Conservation (phyloP, 2,329 filamentous ascomycete genomes). For the Colletotrichum sp. region DNA sequence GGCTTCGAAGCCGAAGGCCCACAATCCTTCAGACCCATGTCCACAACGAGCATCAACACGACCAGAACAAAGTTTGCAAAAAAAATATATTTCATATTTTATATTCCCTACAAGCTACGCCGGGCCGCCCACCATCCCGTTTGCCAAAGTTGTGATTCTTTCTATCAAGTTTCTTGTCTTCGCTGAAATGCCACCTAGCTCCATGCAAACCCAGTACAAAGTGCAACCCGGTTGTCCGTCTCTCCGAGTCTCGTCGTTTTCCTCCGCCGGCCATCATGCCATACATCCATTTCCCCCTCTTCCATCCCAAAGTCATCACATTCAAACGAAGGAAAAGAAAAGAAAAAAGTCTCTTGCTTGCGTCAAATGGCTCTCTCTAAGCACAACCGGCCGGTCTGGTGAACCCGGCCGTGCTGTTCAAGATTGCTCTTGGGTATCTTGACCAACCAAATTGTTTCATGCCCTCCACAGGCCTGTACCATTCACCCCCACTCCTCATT, state of each 20-base stretch:
- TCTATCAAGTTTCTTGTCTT: neutral
- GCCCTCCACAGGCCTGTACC: neutral
- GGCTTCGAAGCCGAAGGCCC: neutral
- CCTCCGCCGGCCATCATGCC: neutral
- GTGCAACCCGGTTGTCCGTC: neutral
- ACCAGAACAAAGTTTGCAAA: neutral
- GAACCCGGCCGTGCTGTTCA: slow-evolving; percentile 13
- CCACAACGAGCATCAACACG: neutral
- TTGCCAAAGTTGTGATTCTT: neutral
- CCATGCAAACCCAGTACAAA: neutral
- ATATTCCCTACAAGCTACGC: neutral
- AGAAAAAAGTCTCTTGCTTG: slow-evolving; percentile 6
- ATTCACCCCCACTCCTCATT: neutral
- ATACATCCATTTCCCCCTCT: neutral
- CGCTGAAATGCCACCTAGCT: neutral
- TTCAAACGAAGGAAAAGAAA: neutral
- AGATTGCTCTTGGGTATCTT: slow-evolving; percentile 23
- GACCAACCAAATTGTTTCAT: slow-evolving; percentile 21
- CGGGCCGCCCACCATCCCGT: neutral
- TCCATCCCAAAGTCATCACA: neutral
- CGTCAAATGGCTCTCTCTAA: slow-evolving; percentile 20
- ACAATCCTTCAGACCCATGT: neutral
- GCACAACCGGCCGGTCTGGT: neutral
- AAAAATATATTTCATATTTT: neutral
- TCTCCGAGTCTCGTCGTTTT: neutral